Percentiles rank a stretch among this genome's conserved stretches.
Conservation (phyloP, 2,329 filamentous ascomycete species). For the Ophiosphaerella korrae region DNA sequence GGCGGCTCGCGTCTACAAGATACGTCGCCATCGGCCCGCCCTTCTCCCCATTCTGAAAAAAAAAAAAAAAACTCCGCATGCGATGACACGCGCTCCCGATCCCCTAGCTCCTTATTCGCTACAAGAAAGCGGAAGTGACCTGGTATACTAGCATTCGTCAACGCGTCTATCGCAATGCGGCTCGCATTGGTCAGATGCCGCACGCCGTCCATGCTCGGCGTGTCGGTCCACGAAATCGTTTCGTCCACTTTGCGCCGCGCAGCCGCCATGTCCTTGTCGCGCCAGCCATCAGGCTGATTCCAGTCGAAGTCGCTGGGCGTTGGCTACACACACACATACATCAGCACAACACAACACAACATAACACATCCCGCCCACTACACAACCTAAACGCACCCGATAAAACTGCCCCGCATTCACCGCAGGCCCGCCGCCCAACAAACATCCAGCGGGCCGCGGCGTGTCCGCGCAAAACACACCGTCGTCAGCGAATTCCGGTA, state of each 20-base stretch:
- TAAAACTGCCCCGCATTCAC: constrained; percentile 70
- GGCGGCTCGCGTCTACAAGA: constrained; percentile 61
- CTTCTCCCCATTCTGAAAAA: constrained; percentile 67
- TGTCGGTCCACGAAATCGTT: constrained; percentile 68
- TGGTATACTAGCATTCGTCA: constrained; percentile 45
- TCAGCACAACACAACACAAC: neutral
- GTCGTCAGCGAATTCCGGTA: constrained; percentile 61
- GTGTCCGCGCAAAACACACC: constrained; percentile 60
- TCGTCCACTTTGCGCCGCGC: constrained; percentile 66
- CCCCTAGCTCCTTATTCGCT: constrained; percentile 60
- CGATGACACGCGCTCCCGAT: constrained; percentile 63
- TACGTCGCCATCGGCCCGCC: constrained; percentile 72
- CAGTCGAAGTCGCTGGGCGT: constrained; percentile 67
- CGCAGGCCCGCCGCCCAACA: constrained; percentile 68
- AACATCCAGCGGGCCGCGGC: constrained; percentile 69
- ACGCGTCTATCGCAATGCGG: constrained; percentile 61
- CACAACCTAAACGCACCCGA: constrained; percentile 14
- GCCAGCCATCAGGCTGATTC: constrained; percentile 64
- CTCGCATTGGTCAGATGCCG: constrained; percentile 67
- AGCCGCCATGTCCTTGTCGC: constrained; percentile 61
- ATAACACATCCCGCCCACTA: no score
- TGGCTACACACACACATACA: constrained; percentile 49
- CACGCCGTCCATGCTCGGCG: constrained; percentile 66
- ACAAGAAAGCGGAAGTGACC: constrained; percentile 66
- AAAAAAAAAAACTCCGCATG: constrained; percentile 69